Evolutionary conservation across 257 asterid genomes (phyloP), one percentile per base, ranked within the genome.

Genomic region (Rubia yunnanensis): DNA sequence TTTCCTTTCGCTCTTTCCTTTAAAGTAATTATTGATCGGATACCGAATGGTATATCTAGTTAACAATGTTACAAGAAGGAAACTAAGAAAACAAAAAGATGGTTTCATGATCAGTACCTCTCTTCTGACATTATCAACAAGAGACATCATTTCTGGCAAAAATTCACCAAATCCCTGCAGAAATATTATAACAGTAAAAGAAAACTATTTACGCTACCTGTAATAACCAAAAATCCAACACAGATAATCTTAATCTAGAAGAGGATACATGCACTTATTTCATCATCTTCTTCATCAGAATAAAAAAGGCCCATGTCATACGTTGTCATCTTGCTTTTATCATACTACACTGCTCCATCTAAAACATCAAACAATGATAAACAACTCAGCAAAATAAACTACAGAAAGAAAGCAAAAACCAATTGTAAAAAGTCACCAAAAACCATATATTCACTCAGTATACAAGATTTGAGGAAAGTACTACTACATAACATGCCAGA

Each of bases 301-400:
- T 76, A 80, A 63, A 79, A 83, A 22, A 89, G 55, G 48, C 98
- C 98, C 26, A 86, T 79, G 69, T 92, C 96, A 75, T 85, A 92
- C 79, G 85, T 34, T 75, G 69, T 65, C 72, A 89, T 87, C 79
- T 79, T 89, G 38, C 68, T 83, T 65, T 44, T 72, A 69, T 92
- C 96, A 0, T 97, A 92, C n/a, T 89, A 63, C 23, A 89, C 97
- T 88, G 79, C 73, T 71, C 4, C 27, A 74, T 61, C 6, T 54
- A 73, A 64, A 27, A 32, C 22, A 35, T 1, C 10, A 24, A 48
- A 58, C 6, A 61, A 41, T 66, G 68, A 59, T 15, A 3, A 57
- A 60, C 49, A 17, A 54, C 13, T 18, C 39, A 13, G 52, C 17
- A 14, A 13, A 9, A 30, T 22, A 23, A 70, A 10, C 5, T 5